phyloP scores from a whole-genome alignment of 352 stramenopile species.

The Phytophthora pseudosyringae region DNA sequence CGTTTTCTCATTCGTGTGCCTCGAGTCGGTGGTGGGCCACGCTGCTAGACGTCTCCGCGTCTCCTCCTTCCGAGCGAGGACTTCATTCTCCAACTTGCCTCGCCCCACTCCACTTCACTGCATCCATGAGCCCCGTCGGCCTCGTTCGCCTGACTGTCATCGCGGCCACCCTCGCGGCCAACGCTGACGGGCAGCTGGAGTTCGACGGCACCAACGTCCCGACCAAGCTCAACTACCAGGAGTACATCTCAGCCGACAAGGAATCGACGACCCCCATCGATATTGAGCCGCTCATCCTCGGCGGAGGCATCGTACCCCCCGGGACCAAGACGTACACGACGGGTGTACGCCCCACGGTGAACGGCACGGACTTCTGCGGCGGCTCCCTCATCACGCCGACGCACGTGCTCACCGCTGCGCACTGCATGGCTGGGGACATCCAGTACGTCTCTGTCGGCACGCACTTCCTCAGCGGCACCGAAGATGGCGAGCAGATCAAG shows the following conservation, averaged over 20 bases:
- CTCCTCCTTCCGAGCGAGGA: neutral
- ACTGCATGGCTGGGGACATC: slow-evolving; percentile 54
- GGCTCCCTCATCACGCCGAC: slow-evolving; percentile 70
- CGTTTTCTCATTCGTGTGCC: neutral
- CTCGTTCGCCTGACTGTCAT: slow-evolving; percentile 27
- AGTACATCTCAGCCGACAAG: slow-evolving; percentile 28
- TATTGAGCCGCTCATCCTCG: slow-evolving; percentile 50
- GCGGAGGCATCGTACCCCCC: slow-evolving; percentile 43
- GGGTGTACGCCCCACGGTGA: slow-evolving; percentile 42
- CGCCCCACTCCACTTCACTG: neutral
- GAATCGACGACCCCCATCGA: slow-evolving; percentile 18
- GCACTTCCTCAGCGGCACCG: slow-evolving; percentile 51
- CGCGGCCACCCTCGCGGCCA: slow-evolving; percentile 27
- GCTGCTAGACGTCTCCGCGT: neutral
- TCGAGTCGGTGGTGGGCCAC: neutral
- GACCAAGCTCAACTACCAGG: slow-evolving; percentile 38
- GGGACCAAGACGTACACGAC: slow-evolving; percentile 61
- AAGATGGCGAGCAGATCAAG: slow-evolving; percentile 55
- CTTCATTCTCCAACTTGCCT: slow-evolving; percentile 31
- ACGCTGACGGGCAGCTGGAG: slow-evolving; percentile 18
- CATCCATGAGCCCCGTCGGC: slow-evolving; percentile 25
- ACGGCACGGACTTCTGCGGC: slow-evolving; percentile 55
- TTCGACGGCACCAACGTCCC: slow-evolving; percentile 20
- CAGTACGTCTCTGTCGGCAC: slow-evolving; percentile 63
- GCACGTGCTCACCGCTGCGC: slow-evolving; percentile 67